Percentiles rank a stretch among this genome's conserved stretches.
Evolutionary conservation across 2,329 filamentous ascomycete species (phyloP).

Genomic region (Shiraia sp.): DNA sequence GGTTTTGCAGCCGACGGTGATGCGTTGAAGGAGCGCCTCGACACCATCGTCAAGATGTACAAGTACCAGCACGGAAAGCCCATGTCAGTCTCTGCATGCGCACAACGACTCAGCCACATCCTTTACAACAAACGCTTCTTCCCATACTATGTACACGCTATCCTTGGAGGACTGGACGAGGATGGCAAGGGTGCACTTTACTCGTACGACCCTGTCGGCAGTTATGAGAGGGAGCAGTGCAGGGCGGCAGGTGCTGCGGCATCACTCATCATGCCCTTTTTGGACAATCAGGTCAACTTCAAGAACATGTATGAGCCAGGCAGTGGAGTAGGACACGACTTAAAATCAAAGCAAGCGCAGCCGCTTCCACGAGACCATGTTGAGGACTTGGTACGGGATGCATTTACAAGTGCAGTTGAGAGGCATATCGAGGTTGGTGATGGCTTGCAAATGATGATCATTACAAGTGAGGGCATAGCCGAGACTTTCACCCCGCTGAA

Average conservation of each 20-base stretch:
- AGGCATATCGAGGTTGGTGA: constrained; percentile 99
- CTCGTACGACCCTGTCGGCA: constrained; percentile 96
- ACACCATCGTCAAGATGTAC: constrained; percentile 98
- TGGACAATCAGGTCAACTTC: constrained; percentile 99
- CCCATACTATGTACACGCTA: constrained; percentile 96
- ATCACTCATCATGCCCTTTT: constrained; percentile 96
- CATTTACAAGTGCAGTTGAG: constrained; percentile 96
- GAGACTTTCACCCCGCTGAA: constrained; percentile 85
- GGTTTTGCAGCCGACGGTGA: constrained; percentile 95
- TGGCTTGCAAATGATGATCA: constrained; percentile 90
- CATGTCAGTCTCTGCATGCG: constrained; percentile 92
- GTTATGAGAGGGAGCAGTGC: constrained; percentile 96
- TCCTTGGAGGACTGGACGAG: constrained; percentile 91
- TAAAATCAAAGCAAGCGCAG: constrained; percentile 70
- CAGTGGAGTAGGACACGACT: constrained; percentile 78
- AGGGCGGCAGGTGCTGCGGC: constrained; percentile 89
- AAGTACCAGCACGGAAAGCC: constrained; percentile 96
- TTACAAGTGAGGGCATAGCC: constrained; percentile 85
- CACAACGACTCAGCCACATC: constrained; percentile 91
- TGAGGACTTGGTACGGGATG: constrained; percentile 89
- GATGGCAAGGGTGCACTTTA: constrained; percentile 93
- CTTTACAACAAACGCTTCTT: constrained; percentile 98
- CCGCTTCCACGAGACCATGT: constrained; percentile 75
- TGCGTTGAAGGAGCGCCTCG: constrained; percentile 89
- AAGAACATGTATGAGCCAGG: constrained; percentile 97